Conservation (phyloP, 2,329 filamentous ascomycete species). For the Pseudonectria foliicola region DNA sequence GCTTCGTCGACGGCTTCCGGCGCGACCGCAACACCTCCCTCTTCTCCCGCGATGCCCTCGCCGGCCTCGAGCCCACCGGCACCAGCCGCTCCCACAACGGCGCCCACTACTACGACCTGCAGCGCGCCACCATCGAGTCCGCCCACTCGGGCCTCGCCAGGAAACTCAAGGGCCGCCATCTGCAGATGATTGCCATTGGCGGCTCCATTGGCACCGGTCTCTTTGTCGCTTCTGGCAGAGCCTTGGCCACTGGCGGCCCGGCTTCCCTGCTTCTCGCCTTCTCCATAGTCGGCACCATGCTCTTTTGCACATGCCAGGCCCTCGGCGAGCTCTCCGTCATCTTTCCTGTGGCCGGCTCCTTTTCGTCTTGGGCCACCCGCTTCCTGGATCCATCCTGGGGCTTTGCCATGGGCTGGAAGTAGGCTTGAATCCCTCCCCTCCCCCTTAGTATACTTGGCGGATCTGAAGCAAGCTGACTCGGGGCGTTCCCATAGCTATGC, state of each 20-base stretch:
- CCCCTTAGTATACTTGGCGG: too few species aligned
- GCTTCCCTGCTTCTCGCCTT: constrained; percentile 75
- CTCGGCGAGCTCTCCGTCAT: constrained; percentile 86
- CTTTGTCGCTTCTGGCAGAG: constrained; percentile 74
- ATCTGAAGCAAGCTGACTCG: background rate
- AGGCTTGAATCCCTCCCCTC: constrained; percentile 26
- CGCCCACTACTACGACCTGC: constrained; percentile 48
- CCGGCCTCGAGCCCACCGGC: constrained; percentile 26
- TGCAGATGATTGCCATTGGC: constrained; percentile 97
- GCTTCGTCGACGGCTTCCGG: constrained; percentile 55
- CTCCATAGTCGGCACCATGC: constrained; percentile 71
- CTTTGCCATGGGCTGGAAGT: constrained; percentile 94
- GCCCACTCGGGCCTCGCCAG: constrained; percentile 68
- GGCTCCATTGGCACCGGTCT: constrained; percentile 84
- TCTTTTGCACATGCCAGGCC: constrained; percentile 87
- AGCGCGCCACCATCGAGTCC: constrained; percentile 61
- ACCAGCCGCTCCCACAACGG: constrained; percentile 28
- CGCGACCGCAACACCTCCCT: constrained; percentile 48
- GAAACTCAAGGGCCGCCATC: constrained; percentile 72
- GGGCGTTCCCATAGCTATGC: constrained; percentile 54
- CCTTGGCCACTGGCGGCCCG: constrained; percentile 66
- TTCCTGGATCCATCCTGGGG: constrained; percentile 94
- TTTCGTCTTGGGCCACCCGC: constrained; percentile 83
- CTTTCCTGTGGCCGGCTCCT: constrained; percentile 87
- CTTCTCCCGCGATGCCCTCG: constrained; percentile 37